Conservation (phyloP, 805 yeast species). For the Metschnikowia peoriensis region DNA sequence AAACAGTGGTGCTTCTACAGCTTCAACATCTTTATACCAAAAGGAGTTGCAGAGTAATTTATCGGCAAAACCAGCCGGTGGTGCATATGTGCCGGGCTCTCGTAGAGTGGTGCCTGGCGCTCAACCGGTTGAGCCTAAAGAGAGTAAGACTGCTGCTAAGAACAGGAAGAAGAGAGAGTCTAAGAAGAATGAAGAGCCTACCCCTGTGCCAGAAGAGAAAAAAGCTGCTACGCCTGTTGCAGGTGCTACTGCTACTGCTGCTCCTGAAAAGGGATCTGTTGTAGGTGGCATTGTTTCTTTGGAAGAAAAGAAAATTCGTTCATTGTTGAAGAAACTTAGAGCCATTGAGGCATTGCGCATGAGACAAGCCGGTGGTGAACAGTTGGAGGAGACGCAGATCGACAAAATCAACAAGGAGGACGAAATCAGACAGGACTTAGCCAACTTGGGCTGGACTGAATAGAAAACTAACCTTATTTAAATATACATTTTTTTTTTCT, state of each 20-base stretch:
- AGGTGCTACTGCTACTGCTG: conserved; percentile 7
- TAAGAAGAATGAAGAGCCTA: conserved; percentile 33
- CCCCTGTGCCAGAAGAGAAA: conserved; percentile 17
- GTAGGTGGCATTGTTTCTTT: conserved; percentile 64
- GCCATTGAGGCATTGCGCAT: conserved; percentile 91
- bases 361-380: conserved; percentile 80
- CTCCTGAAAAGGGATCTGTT: conserved; percentile 35
- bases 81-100: conserved; percentile 21
- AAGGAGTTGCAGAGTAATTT: conserved; percentile 43
- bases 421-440: conserved; percentile 72
- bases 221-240: conserved; percentile 9
- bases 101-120: conserved; percentile 55
- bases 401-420: conserved; percentile 86
- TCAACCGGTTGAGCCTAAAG: conserved; percentile 39
- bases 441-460: conserved; percentile 64
- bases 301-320: conserved; percentile 91
- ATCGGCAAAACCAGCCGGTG: conserved; percentile 17
- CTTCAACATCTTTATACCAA: conserved; percentile 55
- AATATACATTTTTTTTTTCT: background rate
- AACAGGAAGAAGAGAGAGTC: conserved; percentile 75
- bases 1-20: conserved; percentile 31
- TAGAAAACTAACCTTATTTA: conserved; percentile 11
- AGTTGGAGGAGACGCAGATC: conserved; percentile 89
- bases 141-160: conserved; percentile 65
- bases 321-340: conserved; percentile 84